Evolutionary conservation across 805 yeast species (phyloP), one percentile per base, ranked within the genome.

Genomic region (Saccharomyces eubayanus): DNA sequence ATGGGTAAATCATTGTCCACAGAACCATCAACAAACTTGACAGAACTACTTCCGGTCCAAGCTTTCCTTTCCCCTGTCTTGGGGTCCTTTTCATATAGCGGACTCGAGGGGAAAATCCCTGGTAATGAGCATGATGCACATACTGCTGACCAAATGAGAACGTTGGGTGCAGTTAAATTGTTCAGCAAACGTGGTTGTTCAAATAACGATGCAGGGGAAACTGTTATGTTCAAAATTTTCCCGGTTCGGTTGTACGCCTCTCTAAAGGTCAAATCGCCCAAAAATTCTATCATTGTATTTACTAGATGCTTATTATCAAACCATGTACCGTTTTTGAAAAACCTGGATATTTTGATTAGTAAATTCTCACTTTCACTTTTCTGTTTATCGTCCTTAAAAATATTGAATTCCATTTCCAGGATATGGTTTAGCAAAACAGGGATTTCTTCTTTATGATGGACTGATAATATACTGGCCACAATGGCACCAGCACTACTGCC

Each of bases 401-500:
- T 79, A 53, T 73, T 69, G 54, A 80, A 77, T 14, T 74, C 74
- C 28, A 62, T 65, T 16, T 69, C 70, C 31, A 76, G 61, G 12
- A 77, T 71, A 20, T 69, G 60, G 31, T 71, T 75, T 52, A 91
- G 69, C 20, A 87, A 65, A 2, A 70, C 77, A n/a, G 74, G 65
- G 1, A 83, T 75, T 68, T 90, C 97, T 29, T 81, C 85, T 52
- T 84, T 83, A n/a, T 84, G 78, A 63, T 85, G 88, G 10, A 86
- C 83, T 63, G 96, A 88, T 47, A 92, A 73, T n/a, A 92, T 81
- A 48, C 95, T 80, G 10, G 97, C 97, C 49, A 92, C 83, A 50
- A 92, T 90, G 0, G 96, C 89, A 16, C 99, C 99, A 0, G 97
- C 96, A 20, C 96, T 87, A 14, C 96, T 85, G 1, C 99, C 99